Evolutionary conservation across 1,284 basidiomycete genomes (phyloP), one percentile per base, ranked within the genome.

Genomic region (Gomphus bonarii): DNA sequence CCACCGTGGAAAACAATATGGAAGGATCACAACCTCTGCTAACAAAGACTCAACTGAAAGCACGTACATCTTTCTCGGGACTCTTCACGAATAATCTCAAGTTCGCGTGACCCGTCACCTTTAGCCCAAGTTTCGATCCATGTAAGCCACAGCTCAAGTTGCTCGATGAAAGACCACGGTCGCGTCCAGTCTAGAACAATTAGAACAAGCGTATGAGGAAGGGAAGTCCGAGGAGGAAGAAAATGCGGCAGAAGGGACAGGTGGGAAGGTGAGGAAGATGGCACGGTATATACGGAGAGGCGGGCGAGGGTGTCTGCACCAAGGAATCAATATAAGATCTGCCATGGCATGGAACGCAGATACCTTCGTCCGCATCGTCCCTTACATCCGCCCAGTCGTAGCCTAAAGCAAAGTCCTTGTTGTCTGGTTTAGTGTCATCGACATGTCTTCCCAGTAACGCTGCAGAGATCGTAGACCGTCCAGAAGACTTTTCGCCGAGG

Each of bases 161-260:
- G 89, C n/a, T 87, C 82, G 1, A 95, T 70, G 70, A 98, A 97
- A 0, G 84, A 81, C 82, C 90, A 93, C 0, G 95, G 95, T 63
- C 82, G 81, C 63, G 92, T 93, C 95, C 95, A 98, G 69, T 99
- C 95, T n/a, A 98, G 75, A 0, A 87, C 80, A 63, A 98, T 88
- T 63, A 97, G 74, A 50, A 94, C 81, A 12, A 93, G 76, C 0
- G 91, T 89, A 65, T 95, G 88, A 38, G 84, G 77, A 9, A 94
- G 69, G 5, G 82, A 75, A 16, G 79, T 72, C 58, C 78, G 75
- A 5, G 88, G 84, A 0, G 91, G 86, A 18, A 97, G 73, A 58
- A 94, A 91, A 61, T 89, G 82, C 0, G 91, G 89, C 1, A 97
- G 68, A n/a, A 98, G 72, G 2, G 84, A 73, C 2, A 85, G 82